Conservation (phyloP, 2,329 filamentous ascomycete genomes). For the Aureobasidium melanogenum region DNA sequence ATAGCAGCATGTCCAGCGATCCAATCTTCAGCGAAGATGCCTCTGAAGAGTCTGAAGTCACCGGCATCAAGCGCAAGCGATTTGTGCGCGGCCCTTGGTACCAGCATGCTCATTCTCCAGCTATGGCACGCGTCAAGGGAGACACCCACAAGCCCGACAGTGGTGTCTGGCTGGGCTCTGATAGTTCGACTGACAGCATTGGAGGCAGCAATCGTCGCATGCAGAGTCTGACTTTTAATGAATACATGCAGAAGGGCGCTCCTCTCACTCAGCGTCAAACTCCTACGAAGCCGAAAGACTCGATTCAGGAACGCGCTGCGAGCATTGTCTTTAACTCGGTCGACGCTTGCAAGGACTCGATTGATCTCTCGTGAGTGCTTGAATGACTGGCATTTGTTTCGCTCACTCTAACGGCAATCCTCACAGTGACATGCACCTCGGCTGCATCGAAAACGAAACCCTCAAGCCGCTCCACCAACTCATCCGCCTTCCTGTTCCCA, state of each 20-base stretch:
- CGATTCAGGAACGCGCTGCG: slow-evolving; percentile 17
- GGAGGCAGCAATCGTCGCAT: slow-evolving; percentile 4
- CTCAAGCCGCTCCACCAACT: slow-evolving; percentile 45
- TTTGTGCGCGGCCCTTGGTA: slow-evolving; percentile 60
- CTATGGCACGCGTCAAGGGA: slow-evolving; percentile 20
- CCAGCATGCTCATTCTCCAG: slow-evolving; percentile 17
- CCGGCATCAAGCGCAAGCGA: slow-evolving; percentile 46
- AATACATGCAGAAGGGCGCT: slow-evolving; percentile 4
- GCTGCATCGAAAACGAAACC: slow-evolving; percentile 46
- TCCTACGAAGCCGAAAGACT: neutral
- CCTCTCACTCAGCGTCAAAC: neutral
- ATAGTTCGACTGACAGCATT: slow-evolving; percentile 27
- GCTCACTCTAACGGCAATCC: neutral
- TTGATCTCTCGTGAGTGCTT: slow-evolving; percentile 52
- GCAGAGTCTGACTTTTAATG: slow-evolving; percentile 8
- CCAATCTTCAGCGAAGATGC: slow-evolving; percentile 64
- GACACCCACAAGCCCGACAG: slow-evolving; percentile 56
- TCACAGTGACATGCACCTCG: slow-evolving; percentile 34
- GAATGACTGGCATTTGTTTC: neutral
- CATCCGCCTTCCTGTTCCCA: slow-evolving; percentile 23
- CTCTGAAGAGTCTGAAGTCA: slow-evolving; percentile 51
- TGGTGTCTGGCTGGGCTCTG: slow-evolving; percentile 60
- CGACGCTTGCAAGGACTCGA: slow-evolving; percentile 49
- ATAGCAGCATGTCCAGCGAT: slow-evolving; percentile 51
- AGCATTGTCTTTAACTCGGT: slow-evolving; percentile 22